Percentiles rank a stretch among this genome's conserved stretches.
phyloP scores from a whole-genome alignment of 1,284 basidiomycete genomes.

The Mycena citricolor region DNA sequence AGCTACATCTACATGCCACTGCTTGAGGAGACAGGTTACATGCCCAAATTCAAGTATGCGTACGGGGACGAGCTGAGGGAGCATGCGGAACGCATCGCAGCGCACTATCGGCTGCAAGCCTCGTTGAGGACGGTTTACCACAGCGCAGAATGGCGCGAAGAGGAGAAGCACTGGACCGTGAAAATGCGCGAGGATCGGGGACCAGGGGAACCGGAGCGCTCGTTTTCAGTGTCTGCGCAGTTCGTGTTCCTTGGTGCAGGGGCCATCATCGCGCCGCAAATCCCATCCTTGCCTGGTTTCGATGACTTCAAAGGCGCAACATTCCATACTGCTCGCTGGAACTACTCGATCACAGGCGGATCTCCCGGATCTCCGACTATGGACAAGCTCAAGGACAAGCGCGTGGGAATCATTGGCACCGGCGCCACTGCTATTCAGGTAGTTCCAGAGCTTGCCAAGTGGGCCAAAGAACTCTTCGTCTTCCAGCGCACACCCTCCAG shows the following conservation, averaged over 20 bases:
- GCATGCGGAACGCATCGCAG: slow-evolving; percentile 22
- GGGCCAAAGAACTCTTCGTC: slow-evolving; percentile 22
- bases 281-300: slow-evolving; percentile 20
- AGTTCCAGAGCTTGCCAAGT: slow-evolving; percentile 22
- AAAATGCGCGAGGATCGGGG: slow-evolving; percentile 14
- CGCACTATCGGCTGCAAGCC: slow-evolving; percentile 22
- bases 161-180: slow-evolving; percentile 12
- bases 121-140: slow-evolving; percentile 15
- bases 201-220: slow-evolving; percentile 2
- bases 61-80: slow-evolving; percentile 21
- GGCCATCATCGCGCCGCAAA: slow-evolving; percentile 15
- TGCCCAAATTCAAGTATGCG: slow-evolving; percentile 22
- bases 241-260: slow-evolving; percentile 16
- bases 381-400: slow-evolving; percentile 19
- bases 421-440: slow-evolving; percentile 24
- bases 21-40: slow-evolving; percentile 25
- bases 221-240: slow-evolving; percentile 11
- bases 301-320: slow-evolving; percentile 15
- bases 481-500: slow-evolving; percentile 24
- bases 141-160: slow-evolving; percentile 16
- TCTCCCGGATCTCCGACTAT: too few species aligned
- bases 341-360: slow-evolving; percentile 22
- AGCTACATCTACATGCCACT: slow-evolving; percentile 24
- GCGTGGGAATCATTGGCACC: slow-evolving; percentile 23
- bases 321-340: slow-evolving; percentile 26